Conservation (phyloP, 345 rosid genomes). For the Nasturtium officinale region DNA sequence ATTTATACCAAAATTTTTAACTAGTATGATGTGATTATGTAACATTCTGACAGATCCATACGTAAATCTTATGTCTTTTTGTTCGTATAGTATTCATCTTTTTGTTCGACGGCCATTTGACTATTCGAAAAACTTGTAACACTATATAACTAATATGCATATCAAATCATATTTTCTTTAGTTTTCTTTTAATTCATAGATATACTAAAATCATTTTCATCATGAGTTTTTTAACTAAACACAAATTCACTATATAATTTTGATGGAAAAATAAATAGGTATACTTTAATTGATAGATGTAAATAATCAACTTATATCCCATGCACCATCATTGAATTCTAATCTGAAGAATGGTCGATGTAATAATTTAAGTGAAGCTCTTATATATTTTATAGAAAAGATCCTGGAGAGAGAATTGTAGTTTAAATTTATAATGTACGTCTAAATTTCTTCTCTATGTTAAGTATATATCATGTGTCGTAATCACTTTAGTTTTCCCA, state of each 20-base stretch:
- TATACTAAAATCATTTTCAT: background rate
- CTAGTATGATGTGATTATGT: background rate
- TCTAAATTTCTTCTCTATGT: background rate
- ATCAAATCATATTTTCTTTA: background rate
- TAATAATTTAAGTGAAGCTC: background rate
- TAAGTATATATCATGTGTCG: conserved; percentile 12
- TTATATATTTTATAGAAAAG: background rate
- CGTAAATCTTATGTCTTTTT: background rate
- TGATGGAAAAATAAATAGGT: background rate
- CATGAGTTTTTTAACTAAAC: background rate
- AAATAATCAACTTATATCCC: background rate
- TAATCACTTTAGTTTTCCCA: conserved; percentile 13
- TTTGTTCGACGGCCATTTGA: background rate
- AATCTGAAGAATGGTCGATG: background rate
- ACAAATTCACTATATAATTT: background rate
- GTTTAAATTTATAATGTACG: too few species aligned
- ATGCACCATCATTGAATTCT: background rate
- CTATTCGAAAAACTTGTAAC: background rate
- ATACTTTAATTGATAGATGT: background rate
- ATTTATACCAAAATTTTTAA: background rate
- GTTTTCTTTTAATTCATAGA: background rate
- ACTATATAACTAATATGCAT: conserved; percentile 3
- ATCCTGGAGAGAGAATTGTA: background rate
- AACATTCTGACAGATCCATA: background rate
- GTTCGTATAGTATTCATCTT: background rate